Percentiles rank a stretch among this genome's conserved stretches.
These are phyloP conservation scores for Nakazawaea molendinolei DNA, from an alignment of 805 yeast genomes.

Conservation along the genomic window DNA sequence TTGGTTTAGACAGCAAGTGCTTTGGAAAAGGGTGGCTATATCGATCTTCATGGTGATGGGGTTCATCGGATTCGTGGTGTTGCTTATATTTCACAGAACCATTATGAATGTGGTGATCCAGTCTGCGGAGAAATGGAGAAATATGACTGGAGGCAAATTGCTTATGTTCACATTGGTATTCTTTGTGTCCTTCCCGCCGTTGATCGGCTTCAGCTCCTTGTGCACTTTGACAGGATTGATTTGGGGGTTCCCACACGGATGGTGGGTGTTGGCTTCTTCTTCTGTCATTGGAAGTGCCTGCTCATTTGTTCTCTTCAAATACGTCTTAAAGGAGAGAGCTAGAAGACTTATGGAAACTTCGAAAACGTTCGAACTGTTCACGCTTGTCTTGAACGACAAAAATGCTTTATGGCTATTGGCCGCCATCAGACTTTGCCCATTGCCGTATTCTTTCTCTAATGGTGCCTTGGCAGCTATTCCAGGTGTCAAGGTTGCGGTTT, in stretches of 20 bases:
- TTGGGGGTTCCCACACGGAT: slow-evolving; percentile 74
- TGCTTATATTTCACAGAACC: slow-evolving; percentile 28
- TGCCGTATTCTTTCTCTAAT: slow-evolving; percentile 87
- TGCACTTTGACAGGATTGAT: slow-evolving; percentile 70
- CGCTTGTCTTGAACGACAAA: slow-evolving; percentile 65
- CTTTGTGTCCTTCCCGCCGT: slow-evolving; percentile 81
- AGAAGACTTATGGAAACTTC: slow-evolving; percentile 51
- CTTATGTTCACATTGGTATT: slow-evolving; percentile 49
- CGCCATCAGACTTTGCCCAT: slow-evolving; percentile 78
- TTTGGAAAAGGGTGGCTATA: slow-evolving; percentile 2
- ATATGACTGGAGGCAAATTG: slow-evolving; percentile 32
- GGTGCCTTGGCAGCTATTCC: slow-evolving; percentile 91
- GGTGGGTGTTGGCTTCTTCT: slow-evolving; percentile 66
- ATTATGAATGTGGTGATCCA: slow-evolving; percentile 31
- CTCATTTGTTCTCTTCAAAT: slow-evolving; percentile 67
- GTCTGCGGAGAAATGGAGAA: slow-evolving; percentile 39
- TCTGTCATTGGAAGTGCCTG: slow-evolving; percentile 67
- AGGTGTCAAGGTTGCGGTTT: slow-evolving; percentile 55
- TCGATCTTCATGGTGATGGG: not conserved
- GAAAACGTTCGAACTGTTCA: slow-evolving; percentile 64
- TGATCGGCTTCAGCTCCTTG: slow-evolving; percentile 73
- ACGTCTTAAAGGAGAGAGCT: slow-evolving; percentile 51
- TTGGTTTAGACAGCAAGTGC: slow-evolving; percentile 6
- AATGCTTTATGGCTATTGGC: slow-evolving; percentile 62
- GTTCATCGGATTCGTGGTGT: not conserved